Percentiles rank a stretch among this genome's conserved stretches.
Conservation (phyloP, 2,329 filamentous ascomycete species). For the Fonsecaea pedrosoi region DNA sequence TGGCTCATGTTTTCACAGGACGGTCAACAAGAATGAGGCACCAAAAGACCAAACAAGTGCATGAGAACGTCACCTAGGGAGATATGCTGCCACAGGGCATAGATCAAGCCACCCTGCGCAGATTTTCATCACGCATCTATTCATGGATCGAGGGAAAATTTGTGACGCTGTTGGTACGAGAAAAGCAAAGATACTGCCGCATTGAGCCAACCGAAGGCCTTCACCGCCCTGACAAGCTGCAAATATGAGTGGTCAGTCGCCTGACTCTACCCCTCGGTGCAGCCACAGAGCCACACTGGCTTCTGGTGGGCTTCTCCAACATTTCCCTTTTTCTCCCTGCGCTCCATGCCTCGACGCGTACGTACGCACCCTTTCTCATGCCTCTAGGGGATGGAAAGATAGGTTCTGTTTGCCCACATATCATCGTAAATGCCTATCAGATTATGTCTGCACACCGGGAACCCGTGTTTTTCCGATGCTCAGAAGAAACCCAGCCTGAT, state of each 20-base stretch:
- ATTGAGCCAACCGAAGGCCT: background rate
- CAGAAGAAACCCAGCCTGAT: background rate
- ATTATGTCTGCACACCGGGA: background rate
- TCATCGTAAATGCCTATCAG: background rate
- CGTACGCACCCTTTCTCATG: background rate
- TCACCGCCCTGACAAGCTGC: conserved; percentile 8
- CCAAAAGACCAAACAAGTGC: background rate
- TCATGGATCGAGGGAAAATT: conserved; percentile 12
- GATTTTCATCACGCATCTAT: background rate
- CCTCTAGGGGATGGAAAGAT: background rate
- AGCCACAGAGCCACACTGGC: no score
- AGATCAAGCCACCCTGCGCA: background rate
- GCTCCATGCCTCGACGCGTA: background rate
- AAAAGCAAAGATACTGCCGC: background rate
- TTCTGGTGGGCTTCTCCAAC: background rate
- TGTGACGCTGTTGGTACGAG: conserved; percentile 6
- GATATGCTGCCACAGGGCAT: background rate
- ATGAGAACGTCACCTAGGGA: background rate
- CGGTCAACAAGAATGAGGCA: conserved; percentile 32
- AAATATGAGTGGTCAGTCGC: background rate
- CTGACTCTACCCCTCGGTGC: background rate
- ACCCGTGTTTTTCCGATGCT: conserved; percentile 13
- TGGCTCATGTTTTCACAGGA: conserved; percentile 46
- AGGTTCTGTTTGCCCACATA: background rate
- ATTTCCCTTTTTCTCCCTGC: background rate